phyloP scores from a whole-genome alignment of 1,284 basidiomycete genomes.

The Xerocomus cyaneibrunnescens region DNA sequence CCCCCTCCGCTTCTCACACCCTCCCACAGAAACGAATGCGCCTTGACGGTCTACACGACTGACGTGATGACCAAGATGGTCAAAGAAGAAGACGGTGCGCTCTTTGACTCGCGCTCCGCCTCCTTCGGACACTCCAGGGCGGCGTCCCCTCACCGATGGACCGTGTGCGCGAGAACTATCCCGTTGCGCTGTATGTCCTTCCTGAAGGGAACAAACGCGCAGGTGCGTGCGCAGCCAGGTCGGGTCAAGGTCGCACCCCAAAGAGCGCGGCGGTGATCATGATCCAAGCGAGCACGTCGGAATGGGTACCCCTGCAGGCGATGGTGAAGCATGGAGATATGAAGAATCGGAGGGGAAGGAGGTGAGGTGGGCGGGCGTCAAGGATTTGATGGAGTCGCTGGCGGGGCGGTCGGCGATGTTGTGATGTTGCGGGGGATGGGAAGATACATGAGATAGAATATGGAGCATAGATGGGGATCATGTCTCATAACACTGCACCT shows the following conservation, averaged over 20 bases:
- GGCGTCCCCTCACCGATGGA: slow-evolving; percentile 94
- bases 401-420: slow-evolving; percentile 58
- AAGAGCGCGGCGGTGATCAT: slow-evolving; percentile 90
- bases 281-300: slow-evolving; percentile 77
- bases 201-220: slow-evolving; percentile 78
- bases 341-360: slow-evolving; percentile 79
- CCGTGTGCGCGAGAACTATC: slow-evolving; percentile 86
- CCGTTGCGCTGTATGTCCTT: slow-evolving; percentile 93
- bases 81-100: slow-evolving; percentile 85
- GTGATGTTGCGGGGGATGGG: background rate
- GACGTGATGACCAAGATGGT: slow-evolving; percentile 93
- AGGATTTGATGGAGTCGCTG: slow-evolving; percentile 71
- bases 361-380: slow-evolving; percentile 79
- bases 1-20: background rate
- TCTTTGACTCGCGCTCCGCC: slow-evolving; percentile 96
- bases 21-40: slow-evolving; percentile 73
- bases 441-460: background rate
- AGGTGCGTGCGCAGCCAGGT: slow-evolving; percentile 45
- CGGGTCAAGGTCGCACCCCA: slow-evolving; percentile 51
- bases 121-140: slow-evolving; percentile 98
- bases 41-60: slow-evolving; percentile 89
- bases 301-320: slow-evolving; percentile 82
- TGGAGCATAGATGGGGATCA: no score
- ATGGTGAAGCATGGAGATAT: slow-evolving; percentile 89
- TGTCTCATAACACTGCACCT: no score